Base-by-base conservation (phyloP, 345 rosid genomes). In the Sonneratia alba region DNA sequence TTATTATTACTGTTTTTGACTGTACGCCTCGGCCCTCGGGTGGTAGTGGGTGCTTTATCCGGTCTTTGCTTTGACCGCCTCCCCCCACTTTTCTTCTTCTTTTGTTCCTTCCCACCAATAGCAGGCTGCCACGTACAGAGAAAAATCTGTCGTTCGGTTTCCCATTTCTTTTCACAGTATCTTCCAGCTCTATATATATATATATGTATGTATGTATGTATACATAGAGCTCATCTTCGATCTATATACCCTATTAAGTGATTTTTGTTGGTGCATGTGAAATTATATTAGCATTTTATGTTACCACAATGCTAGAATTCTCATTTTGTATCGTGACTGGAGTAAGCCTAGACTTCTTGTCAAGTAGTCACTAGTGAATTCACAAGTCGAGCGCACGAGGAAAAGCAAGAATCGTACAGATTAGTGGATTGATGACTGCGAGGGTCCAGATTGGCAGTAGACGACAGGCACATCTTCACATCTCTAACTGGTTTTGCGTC, bases 51-150 rank as follows among this genome's bases (percentile, higher is more conserved):
- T 66, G 47, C 68, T 71, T 71, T 27, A 72, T 72, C 69, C 74
- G 74, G 69, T 72, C 74, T 63, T 72, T 64, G 71, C 70, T 73
- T 73, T 73, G 75, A 73, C 75, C 47, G 64, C 49, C 59, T 57
- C 51, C 27, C 45, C 65, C 48, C 38, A 27, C 32, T 27, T 27
- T 27, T 66, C 36, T 24, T 15, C 71, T 5, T 45, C 42, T 67
- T 8, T 59, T 22, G 22, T 11, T 11, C 57, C 55, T 38, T 36
- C 40, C 49, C 2, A 24, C 75, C 70, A 72, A 36, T 34, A 56
- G 38, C 1, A 19, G 2, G 4, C 36, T 43, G 70, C 36, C 75
- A 47, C 75, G 75, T 72, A 70, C 42, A 40, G 1, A 5, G 15
- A 18, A 21, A 55, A 51, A 5, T 19, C 22, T 16, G 18, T 18